Evolutionary conservation across 2,329 filamentous ascomycete genomes (phyloP), one percentile per base, ranked within the genome.

Genomic region (Grosmannia huntii): DNA sequence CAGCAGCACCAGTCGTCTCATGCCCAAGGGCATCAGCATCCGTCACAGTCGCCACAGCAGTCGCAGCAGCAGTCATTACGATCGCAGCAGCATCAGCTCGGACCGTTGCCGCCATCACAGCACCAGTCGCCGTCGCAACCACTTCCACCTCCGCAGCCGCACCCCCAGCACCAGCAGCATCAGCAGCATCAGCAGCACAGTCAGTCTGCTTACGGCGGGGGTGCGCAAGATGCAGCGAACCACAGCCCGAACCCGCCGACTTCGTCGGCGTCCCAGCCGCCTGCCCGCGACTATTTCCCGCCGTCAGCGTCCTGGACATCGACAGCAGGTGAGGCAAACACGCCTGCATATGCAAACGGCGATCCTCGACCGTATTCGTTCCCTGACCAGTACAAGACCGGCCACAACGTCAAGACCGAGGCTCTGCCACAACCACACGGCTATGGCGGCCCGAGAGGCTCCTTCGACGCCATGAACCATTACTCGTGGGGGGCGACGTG

Each of bases 401-500:
- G 69, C 16, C 67, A 68, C 60, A 65, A 65, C 44, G 65, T 69
- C 50, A 68, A 72, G 56, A 61, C 62, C 9, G 68, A 71, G 33
- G 66, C 68, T 19, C 66, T 71, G 31, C 70, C 73, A 12, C 70
- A 75, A 16, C 70, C 72, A 4, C 67, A 70, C 23, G 66, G 71
- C 27, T 78, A 78, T 59, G 71, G 66, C 28, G 68, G 69, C 14
- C 63, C 70, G 33, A 68, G 73, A 52, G 72, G 72, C 21, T 77
- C 77, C 16, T 78, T 77, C 59, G 75, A 76, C 57, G 71, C 70
- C 54, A 72, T 81, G 68, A 76, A 74, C 66, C 76, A 81, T 65
- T 83, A 83, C 66, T 80, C 78, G 36, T 83, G 80, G 80, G 80
- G 75, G 62, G 70, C 74, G 56, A 78, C 75, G 7, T 64, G 49